A percentile compares a stretch with the other conserved stretches of the same genome.
phyloP scores from a whole-genome alignment of 2,329 filamentous ascomycete species.

The Cryphonectria carpinicola region DNA sequence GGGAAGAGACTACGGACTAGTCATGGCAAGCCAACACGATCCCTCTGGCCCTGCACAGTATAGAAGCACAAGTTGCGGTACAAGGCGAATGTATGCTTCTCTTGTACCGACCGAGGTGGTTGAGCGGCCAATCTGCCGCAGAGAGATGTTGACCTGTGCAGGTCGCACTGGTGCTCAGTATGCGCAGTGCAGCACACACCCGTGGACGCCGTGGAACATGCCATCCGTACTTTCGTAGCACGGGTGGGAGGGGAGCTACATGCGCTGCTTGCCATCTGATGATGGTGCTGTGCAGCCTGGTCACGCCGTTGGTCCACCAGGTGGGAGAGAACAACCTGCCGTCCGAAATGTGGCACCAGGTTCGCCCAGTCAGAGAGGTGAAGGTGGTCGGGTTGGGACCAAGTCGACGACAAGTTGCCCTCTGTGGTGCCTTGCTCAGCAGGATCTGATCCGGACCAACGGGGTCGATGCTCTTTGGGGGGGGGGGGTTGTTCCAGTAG shows the following conservation, averaged over 20 bases:
- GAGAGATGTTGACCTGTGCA: neutral
- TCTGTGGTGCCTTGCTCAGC: neutral
- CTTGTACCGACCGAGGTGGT: neutral
- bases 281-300: neutral
- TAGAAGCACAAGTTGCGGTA: neutral
- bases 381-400: neutral
- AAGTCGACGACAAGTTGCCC: neutral
- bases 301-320: neutral
- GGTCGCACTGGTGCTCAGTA: neutral
- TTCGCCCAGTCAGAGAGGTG: neutral
- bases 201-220: neutral
- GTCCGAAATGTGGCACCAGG: neutral
- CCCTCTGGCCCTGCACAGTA: neutral
- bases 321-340: neutral
- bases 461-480: neutral
- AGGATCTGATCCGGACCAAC: neutral
- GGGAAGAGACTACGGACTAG: constrained; percentile 3
- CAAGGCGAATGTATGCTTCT: neutral
- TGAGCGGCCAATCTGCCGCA: neutral
- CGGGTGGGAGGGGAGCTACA: neutral
- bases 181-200: neutral
- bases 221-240: neutral
- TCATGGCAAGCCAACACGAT: neutral
- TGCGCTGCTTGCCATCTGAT: neutral
- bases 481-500: neutral